These are phyloP conservation scores for Diaporthe citrichinensis DNA, from an alignment of 2,329 filamentous ascomycete species.

Conservation along the genomic window DNA sequence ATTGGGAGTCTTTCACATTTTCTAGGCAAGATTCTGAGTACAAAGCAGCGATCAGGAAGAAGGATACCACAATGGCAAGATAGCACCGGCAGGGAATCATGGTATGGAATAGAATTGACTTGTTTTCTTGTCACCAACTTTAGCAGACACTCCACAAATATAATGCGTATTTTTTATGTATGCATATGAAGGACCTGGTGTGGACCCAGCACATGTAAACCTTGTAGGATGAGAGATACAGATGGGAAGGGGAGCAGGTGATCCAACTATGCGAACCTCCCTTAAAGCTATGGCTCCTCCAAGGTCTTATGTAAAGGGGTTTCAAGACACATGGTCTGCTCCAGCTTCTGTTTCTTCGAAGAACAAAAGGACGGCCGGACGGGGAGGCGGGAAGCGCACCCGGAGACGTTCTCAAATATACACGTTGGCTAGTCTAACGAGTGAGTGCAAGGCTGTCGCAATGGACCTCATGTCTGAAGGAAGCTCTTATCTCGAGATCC, in stretches of 20 bases:
- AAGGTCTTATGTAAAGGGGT: no score
- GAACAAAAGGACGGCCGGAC: background rate
- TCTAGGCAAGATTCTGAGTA: background rate
- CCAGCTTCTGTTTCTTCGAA: background rate
- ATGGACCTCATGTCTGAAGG: background rate
- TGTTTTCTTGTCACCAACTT: background rate
- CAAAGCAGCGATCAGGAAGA: background rate
- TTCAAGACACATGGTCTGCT: no score
- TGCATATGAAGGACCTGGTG: background rate
- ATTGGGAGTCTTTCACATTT: background rate
- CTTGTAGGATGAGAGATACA: background rate
- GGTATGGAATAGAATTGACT: fast-evolving
- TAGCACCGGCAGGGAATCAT: background rate
- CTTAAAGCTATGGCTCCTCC: background rate
- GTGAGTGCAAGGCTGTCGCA: background rate
- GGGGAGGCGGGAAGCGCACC: no score
- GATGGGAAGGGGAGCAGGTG: background rate
- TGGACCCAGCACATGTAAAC: no score
- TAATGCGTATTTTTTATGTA: background rate
- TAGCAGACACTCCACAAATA: background rate
- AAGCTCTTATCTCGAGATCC: background rate
- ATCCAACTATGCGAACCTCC: no score
- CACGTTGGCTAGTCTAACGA: background rate
- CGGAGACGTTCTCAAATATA: no score
- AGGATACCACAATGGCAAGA: background rate